Base-by-base conservation (phyloP, 768 basidiomycete genomes). In the Fistulinella prunicolor region DNA sequence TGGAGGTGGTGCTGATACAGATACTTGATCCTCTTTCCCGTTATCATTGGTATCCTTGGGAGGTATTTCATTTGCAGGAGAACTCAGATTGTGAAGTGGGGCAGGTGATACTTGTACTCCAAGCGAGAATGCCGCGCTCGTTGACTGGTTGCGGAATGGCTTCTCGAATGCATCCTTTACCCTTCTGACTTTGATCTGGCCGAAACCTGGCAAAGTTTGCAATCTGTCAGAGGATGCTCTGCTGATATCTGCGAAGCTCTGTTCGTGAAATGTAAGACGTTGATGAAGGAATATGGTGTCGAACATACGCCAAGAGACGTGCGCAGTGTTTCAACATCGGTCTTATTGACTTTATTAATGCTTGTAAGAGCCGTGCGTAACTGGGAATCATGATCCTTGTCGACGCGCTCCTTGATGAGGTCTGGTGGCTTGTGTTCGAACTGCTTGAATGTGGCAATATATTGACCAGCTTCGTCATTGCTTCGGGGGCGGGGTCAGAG, bases 301-400 rank as follows among this genome's bases (percentile, higher is more conserved):
- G 4, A 24, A 75, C 85, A 48, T 71, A 97, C 95, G 29, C 94
- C 94, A 57, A 94, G 85, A n/a, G 91, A 86, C 2, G 86, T 85
- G 19, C 89, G 81, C 35, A 99, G 73, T 4, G 95, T 98, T 68
- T 91, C 84, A 2, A 94, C 92, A 59, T 99, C 96, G 4, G 95
- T 98, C 74, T 95, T 96, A 70, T 98, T 98, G 53, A 99, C 91
- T 57, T 89, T 92, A 62, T 81, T 86, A 59, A 98, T 89, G 54
- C 81, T 83, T 2, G 95, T 98, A 22, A 99, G 74, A 1, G 89
- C 79, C 17, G 82, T 80, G 47, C 88, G 87, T 13, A 98, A 67
- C 59, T 93, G 78, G 8, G 92, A 82, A 53, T 77, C 70, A 60
- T 96, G 92, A 58, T 91, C 87, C 55, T 94, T 91, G 65, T 96